Evolutionary conservation across 1,284 basidiomycete species (phyloP).

Genomic region (Leccinum ponderosum): DNA sequence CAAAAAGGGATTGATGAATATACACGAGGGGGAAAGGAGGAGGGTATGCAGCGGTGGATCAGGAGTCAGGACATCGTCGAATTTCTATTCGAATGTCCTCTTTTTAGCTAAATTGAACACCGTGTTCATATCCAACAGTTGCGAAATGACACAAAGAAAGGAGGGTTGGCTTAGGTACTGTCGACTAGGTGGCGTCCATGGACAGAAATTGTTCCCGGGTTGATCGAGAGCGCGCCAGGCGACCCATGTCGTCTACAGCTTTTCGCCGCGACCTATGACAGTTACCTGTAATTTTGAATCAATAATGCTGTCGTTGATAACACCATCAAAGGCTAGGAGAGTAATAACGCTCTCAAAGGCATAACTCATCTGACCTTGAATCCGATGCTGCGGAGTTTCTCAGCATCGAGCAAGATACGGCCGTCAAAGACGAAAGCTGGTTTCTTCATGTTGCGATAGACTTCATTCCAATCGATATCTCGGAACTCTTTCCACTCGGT

Average conservation of each 20-base stretch:
- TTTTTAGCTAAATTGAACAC: conserved; percentile 18
- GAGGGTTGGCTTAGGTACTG: conserved; percentile 3
- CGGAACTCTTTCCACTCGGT: conserved; percentile 98
- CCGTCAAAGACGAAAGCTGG: conserved; percentile 97
- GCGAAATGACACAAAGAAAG: not conserved
- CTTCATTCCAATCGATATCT: conserved; percentile 84
- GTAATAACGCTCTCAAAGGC: not conserved
- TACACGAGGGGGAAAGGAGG: not conserved
- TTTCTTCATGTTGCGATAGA: conserved; percentile 92
- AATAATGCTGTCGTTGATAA: conserved; percentile 12
- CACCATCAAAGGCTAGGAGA: conserved; percentile 4
- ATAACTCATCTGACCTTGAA: conserved; percentile 72
- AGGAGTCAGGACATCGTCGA: not conserved
- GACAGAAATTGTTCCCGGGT: not conserved
- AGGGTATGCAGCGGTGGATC: not conserved
- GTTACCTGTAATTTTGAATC: conserved; percentile 26
- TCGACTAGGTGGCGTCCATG: conserved; percentile 11
- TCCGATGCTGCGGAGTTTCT: conserved; percentile 81
- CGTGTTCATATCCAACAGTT: not conserved
- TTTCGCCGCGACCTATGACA: conserved; percentile 38
- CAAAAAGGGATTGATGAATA: not conserved
- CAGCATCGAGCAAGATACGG: conserved; percentile 80
- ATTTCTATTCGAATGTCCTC: not conserved
- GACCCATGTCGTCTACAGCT: conserved; percentile 18
- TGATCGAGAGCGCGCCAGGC: not conserved